Evolutionary conservation across 2,329 filamentous ascomycete genomes (phyloP), one percentile per base, ranked within the genome.

Genomic region (Trichothecium roseum): DNA sequence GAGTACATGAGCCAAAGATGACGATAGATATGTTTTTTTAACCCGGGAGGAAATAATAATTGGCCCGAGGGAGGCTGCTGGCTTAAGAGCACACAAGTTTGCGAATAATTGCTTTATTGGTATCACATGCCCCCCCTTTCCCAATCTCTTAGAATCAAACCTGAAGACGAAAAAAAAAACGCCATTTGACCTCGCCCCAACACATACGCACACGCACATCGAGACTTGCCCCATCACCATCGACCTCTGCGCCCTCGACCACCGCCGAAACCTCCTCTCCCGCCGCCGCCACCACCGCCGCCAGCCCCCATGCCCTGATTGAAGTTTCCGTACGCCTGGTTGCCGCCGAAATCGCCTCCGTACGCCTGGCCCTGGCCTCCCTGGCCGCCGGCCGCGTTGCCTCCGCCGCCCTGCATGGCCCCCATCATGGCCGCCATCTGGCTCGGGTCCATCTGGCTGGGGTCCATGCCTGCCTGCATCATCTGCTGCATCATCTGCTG

Each of bases 401-500:
- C 62, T 13, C 60, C 66, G 8, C 53, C 52, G 34, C 61, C 63
- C 46, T 74, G 70, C 67, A 74, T 74, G 22, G 67, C 66, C 0
- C 65, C 61, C 46, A 76, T 78, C 72, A 80, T 78, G 49, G 68
- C 63, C 12, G 64, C 64, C 61, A 76, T 70, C 39, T 70, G 56
- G 22, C 59, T 62, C 27, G 73, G 69, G 41, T 81, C 76, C 73
- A 81, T 78, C 56, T 80, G 75, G 41, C 65, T 74, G 28, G 74
- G 74, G 43, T 81, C 76, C 62, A 80, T 74, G 16, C 75, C 76
- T 1, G 65, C 64, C 1, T 69, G 65, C 69, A 80, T 78, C 74
- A 81, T 78, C 54, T 80, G 74, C 54, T 80, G 75, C 72, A 81
- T 76, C 71, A 80, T 77, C 31, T 65, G 63, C 51, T 80, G 75